Percentiles rank a stretch among this genome's conserved stretches.
These are phyloP conservation scores for Colletotrichum spaethianum DNA, from an alignment of 2,329 filamentous ascomycete genomes.

Conservation along the genomic window DNA sequence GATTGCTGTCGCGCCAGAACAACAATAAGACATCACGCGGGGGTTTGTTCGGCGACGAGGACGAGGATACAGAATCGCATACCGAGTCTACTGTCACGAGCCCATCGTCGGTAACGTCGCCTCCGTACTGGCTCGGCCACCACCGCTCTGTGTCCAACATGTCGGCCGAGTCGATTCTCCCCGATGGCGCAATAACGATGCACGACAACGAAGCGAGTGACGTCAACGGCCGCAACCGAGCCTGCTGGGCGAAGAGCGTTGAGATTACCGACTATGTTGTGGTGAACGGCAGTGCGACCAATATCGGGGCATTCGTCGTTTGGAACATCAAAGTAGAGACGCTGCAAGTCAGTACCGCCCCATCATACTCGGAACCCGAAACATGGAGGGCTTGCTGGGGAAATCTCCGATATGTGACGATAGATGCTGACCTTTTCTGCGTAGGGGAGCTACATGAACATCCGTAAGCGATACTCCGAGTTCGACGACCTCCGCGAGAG, in stretches of 20 bases:
- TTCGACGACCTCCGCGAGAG: constrained; percentile 86
- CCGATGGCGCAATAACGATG: constrained; percentile 70
- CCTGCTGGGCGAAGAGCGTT: constrained; percentile 77
- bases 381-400: background rate
- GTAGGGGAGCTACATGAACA: constrained; percentile 73
- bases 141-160: constrained; percentile 57
- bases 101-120: constrained; percentile 51
- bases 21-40: constrained; percentile 28
- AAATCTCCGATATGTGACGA: too few relatives aligned
- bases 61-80: constrained; percentile 35
- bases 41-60: constrained; percentile 35
- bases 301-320: constrained; percentile 90
- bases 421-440: constrained; percentile 42
- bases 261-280: constrained; percentile 70
- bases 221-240: constrained; percentile 65
- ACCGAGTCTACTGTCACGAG: constrained; percentile 34
- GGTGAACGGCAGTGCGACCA: constrained; percentile 69
- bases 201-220: constrained; percentile 73
- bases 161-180: constrained; percentile 65
- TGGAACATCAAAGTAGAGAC: constrained; percentile 94
- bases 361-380: background rate
- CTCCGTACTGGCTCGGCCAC: constrained; percentile 60
- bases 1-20: constrained; percentile 33
- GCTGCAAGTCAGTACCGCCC: constrained; percentile 75
- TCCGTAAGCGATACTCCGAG: constrained; percentile 88